Evolutionary conservation across 2,329 filamentous ascomycete species (phyloP).

Genomic region (Zelopaecilomyces penicillatus): DNA sequence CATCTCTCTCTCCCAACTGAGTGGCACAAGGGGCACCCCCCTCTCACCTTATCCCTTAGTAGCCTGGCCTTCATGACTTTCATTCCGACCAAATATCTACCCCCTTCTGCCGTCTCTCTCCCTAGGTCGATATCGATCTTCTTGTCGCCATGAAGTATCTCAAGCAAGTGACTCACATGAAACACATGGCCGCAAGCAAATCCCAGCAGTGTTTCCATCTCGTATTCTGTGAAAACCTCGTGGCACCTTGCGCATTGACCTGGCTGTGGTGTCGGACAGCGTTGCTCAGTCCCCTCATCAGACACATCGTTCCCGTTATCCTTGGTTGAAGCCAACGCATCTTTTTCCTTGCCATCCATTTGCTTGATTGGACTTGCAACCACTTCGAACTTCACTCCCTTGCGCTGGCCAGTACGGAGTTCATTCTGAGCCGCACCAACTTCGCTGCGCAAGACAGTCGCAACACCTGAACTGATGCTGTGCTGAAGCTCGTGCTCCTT

Average conservation of each 20-base stretch:
- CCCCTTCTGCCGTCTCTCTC: conserved; percentile 31
- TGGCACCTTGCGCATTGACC: conserved; percentile 54
- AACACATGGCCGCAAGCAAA: conserved; percentile 79
- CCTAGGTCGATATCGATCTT: conserved; percentile 39
- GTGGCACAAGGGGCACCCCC: conserved; percentile 55
- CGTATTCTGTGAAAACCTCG: conserved; percentile 49
- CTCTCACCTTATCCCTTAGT: conserved; percentile 59
- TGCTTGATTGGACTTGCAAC: conserved; percentile 35
- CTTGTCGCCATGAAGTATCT: conserved; percentile 38
- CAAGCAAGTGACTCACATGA: conserved; percentile 64
- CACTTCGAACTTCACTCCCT: conserved; percentile 84
- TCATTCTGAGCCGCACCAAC: conserved; percentile 76
- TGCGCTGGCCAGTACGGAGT: conserved; percentile 69
- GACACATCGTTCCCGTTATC: conserved; percentile 13
- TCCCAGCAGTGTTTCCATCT: conserved; percentile 65
- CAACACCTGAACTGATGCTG: conserved; percentile 84
- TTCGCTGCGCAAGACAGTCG: conserved; percentile 77
- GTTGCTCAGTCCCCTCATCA: conserved; percentile 12
- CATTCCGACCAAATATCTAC: conserved; percentile 62
- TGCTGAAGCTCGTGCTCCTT: conserved; percentile 93
- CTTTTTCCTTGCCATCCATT: conserved; percentile 35
- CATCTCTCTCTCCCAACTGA: conserved; percentile 7
- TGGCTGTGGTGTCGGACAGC: conserved; percentile 28
- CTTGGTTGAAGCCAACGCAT: conserved; percentile 16
- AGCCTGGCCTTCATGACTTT: conserved; percentile 84